Conservation (phyloP, 2,329 filamentous ascomycete species). For the Zymoseptoria brevis region DNA sequence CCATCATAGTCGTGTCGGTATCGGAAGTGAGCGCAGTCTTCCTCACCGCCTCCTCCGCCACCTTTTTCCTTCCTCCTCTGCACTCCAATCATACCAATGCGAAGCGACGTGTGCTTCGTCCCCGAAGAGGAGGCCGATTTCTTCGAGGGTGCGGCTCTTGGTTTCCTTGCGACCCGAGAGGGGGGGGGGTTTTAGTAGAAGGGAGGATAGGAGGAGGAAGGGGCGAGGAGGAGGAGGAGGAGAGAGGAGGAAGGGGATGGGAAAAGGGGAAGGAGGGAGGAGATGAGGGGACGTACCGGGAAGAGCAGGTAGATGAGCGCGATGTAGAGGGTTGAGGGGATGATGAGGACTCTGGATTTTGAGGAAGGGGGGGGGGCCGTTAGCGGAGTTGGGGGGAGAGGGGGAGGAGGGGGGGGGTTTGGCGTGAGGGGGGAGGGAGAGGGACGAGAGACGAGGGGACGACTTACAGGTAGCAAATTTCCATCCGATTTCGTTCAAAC, state of each 20-base stretch:
- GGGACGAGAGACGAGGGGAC: too few species aligned
- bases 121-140: conserved; percentile 31
- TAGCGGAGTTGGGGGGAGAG: background rate
- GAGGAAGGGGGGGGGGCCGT: background rate
- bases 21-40: background rate
- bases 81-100: conserved; percentile 19
- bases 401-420: background rate
- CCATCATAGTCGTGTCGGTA: too few species aligned
- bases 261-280: too few species aligned
- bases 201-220: conserved; percentile 1
- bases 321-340: conserved; percentile 21
- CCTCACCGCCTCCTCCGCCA: conserved; percentile 14
- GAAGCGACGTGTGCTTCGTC: conserved; percentile 18
- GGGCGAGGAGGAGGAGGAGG: too few species aligned
- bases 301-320: conserved; percentile 17
- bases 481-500: conserved; percentile 34
- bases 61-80: conserved; percentile 16
- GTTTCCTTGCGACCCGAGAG: conserved; percentile 6
- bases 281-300: conserved; percentile 3
- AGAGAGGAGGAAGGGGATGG: too few species aligned
- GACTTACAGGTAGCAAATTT: conserved; percentile 35
- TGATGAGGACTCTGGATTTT: conserved; percentile 29
- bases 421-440: background rate
- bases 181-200: too few species aligned
- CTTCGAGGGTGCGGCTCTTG: conserved; percentile 30